A percentile compares a stretch with the other conserved stretches of the same genome.
These are phyloP conservation scores for Bauhinia variegata DNA, from an alignment of 306 rosid genomes.

Conservation along the genomic window DNA sequence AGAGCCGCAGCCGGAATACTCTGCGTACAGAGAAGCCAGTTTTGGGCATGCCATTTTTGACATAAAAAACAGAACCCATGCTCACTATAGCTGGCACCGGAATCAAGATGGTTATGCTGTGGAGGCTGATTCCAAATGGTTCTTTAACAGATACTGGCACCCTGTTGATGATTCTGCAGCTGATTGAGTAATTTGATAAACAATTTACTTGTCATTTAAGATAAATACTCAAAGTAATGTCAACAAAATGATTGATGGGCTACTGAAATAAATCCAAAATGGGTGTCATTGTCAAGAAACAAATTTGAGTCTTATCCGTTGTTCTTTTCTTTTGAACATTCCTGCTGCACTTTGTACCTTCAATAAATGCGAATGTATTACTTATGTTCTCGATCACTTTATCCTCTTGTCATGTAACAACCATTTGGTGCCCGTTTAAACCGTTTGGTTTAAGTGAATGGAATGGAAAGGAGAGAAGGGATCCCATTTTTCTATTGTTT, in stretches of 20 bases:
- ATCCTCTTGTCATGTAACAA: background rate
- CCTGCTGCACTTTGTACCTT: background rate
- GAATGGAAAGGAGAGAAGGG: too few species aligned
- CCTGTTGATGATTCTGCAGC: conserved; percentile 63
- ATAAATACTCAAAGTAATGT: background rate
- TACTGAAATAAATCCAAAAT: background rate
- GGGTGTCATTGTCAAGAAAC: background rate
- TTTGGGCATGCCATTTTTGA: conserved; percentile 82
- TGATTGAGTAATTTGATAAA: background rate
- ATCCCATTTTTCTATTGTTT: too few species aligned
- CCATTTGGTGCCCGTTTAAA: too few species aligned
- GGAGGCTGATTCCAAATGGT: conserved; percentile 72
- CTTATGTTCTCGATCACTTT: background rate
- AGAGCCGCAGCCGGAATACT: conserved; percentile 80
- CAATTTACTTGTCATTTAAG: background rate
- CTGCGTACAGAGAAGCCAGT: conserved; percentile 82
- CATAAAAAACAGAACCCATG: conserved; percentile 83
- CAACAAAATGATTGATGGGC: conserved; percentile 27
- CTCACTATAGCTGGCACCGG: conserved; percentile 75
- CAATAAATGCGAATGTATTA: background rate
- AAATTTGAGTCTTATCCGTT: background rate
- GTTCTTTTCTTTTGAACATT: background rate
- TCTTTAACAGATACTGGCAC: conserved; percentile 66
- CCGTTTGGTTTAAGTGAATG: too few species aligned
- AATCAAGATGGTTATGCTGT: conserved; percentile 78